Evolutionary conservation across 257 asterid species (phyloP).

Genomic region (Ophiorrhiza pumila): DNA sequence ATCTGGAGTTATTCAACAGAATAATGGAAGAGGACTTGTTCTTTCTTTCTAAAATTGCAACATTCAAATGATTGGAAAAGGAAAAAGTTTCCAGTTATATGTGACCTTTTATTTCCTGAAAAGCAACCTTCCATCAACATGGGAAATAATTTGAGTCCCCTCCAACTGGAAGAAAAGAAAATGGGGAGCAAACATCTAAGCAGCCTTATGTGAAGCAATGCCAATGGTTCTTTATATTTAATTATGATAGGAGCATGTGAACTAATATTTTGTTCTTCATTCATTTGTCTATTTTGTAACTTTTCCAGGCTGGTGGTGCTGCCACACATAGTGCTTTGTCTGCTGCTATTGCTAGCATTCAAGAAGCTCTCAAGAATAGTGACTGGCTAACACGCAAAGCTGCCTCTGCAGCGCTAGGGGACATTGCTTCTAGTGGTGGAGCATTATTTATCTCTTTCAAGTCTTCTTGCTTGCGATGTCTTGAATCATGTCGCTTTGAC

Average conservation of each 20-base stretch:
- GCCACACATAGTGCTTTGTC: constrained; percentile 51
- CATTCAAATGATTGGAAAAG: background rate
- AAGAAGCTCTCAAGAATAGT: constrained; percentile 70
- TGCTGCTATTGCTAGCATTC: constrained; percentile 76
- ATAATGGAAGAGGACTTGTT: background rate
- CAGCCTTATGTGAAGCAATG: background rate
- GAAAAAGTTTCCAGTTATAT: background rate
- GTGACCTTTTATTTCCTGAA: background rate
- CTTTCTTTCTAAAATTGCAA: background rate
- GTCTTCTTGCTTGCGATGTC: constrained; percentile 59
- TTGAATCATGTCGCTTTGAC: constrained; percentile 95
- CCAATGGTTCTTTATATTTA: background rate
- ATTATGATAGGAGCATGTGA: background rate
- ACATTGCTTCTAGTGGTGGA: constrained; percentile 79
- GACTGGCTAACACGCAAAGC: constrained; percentile 96
- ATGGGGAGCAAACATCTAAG: background rate
- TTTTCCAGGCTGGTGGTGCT: constrained; percentile 90
- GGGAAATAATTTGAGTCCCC: background rate
- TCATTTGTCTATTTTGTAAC: background rate
- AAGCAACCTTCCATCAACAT: background rate
- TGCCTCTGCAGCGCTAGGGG: constrained; percentile 78
- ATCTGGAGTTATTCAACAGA: background rate
- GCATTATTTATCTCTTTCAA: constrained; percentile 61
- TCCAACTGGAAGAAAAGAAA: background rate
- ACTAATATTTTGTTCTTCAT: background rate